Evolutionary conservation across 176 grass and related monocot species (phyloP).

Genomic region (Triticum dicoccoides): DNA sequence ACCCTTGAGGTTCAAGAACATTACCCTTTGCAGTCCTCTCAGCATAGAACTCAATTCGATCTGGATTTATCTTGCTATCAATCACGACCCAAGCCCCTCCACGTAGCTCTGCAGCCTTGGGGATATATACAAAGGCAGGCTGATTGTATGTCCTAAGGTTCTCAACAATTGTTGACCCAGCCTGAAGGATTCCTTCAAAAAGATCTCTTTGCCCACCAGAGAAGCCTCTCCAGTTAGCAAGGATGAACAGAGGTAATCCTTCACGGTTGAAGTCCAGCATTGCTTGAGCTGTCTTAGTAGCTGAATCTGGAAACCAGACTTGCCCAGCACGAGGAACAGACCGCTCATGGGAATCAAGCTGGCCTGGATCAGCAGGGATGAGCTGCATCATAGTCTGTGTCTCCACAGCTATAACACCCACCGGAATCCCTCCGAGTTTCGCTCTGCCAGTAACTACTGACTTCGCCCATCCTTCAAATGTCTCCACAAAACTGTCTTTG

Average conservation of each 20-base stretch:
- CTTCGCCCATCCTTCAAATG: slow-evolving; percentile 99
- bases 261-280: slow-evolving; percentile 92
- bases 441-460: slow-evolving; percentile 95
- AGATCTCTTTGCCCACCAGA: slow-evolving; percentile 97
- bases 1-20: slow-evolving; percentile 93
- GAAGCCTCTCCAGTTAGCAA: slow-evolving; percentile 99
- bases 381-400: slow-evolving; percentile 94
- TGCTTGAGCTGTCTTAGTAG: slow-evolving; percentile 94
- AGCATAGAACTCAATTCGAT: slow-evolving; percentile 91
- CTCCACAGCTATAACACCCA: slow-evolving; percentile 92
- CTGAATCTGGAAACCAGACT: slow-evolving; percentile 99
- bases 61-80: slow-evolving; percentile 98
- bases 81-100: slow-evolving; percentile 98
- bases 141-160: slow-evolving; percentile 98
- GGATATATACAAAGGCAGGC: slow-evolving; percentile 97
- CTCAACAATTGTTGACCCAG: slow-evolving; percentile 94
- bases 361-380: slow-evolving; percentile 88
- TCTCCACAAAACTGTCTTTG: slow-evolving; percentile 90
- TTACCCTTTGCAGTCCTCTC: slow-evolving; percentile 93
- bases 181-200: slow-evolving; percentile 99
- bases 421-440: slow-evolving; percentile 93
- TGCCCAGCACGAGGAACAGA: slow-evolving; percentile 85
- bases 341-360: slow-evolving; percentile 83
- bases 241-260: slow-evolving; percentile 89
- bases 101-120: slow-evolving; percentile 88